A percentile compares a stretch with the other conserved stretches of the same genome.
Conservation (phyloP, 2,329 filamentous ascomycete species). For the Diaporthe capsici region DNA sequence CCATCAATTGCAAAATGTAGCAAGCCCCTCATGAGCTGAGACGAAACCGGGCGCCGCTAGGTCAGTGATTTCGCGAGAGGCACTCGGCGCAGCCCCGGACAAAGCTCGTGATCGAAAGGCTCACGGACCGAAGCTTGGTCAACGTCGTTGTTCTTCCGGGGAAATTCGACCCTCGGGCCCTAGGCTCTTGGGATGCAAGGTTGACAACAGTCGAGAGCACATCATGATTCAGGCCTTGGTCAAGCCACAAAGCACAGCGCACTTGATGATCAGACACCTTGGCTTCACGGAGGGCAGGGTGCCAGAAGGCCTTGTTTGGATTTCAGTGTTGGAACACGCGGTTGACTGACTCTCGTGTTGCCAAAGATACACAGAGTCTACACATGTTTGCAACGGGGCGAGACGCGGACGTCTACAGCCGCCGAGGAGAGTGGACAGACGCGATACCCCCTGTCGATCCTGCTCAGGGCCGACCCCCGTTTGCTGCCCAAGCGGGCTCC, state of each 20-base stretch:
- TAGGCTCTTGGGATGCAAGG: not conserved
- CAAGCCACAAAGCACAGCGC: not conserved
- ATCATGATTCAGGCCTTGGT: constrained; percentile 2
- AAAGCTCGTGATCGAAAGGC: not conserved
- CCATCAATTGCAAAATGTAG: not conserved
- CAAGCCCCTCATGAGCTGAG: not conserved
- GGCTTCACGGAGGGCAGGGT: not conserved
- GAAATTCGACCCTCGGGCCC: not conserved
- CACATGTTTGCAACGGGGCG: not conserved
- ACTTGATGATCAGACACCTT: not conserved
- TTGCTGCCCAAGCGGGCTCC: constrained; percentile 29
- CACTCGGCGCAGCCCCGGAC: constrained; percentile 1
- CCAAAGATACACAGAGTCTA: not conserved
- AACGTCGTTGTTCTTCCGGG: not conserved
- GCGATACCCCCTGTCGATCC: constrained; percentile 24
- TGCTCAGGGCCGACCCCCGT: constrained; percentile 24
- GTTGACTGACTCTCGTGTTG: not conserved
- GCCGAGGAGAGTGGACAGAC: not conserved
- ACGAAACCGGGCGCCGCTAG: not conserved
- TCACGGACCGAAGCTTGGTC: not conserved
- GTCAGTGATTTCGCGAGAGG: not conserved
- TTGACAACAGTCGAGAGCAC: not conserved
- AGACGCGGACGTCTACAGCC: not conserved
- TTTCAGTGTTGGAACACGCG: not conserved
- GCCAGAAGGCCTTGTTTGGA: not conserved